Conservation (phyloP, 208 protist species). For the Leptomonas pyrrhocoris region DNA sequence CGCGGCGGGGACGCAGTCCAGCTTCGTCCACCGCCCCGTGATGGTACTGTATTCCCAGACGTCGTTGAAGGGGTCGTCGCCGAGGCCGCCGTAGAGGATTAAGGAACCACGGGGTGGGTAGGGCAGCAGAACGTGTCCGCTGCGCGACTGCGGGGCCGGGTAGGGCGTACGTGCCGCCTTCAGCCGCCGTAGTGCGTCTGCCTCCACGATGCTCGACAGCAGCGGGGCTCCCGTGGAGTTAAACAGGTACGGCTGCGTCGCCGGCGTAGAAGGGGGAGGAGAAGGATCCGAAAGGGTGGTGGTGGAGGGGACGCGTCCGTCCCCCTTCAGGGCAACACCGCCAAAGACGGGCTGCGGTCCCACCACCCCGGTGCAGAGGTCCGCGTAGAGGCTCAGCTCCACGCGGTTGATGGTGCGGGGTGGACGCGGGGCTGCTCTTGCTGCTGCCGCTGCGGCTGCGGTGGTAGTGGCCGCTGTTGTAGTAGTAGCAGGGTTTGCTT, state of each 20-base stretch:
- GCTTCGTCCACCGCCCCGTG: conserved; percentile 44
- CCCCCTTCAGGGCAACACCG: conserved; percentile 9
- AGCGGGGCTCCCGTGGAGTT: conserved; percentile 14
- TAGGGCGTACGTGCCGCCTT: conserved; percentile 25
- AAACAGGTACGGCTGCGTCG: conserved; percentile 7
- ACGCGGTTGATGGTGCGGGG: conserved; percentile 14
- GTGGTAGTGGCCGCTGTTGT: too few relatives aligned
- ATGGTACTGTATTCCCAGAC: conserved; percentile 57
- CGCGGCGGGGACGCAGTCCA: conserved; percentile 24
- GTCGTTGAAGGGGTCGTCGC: conserved; percentile 52
- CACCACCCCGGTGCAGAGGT: conserved; percentile 15
- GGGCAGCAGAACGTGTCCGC: conserved; percentile 57
- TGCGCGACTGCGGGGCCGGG: conserved; percentile 44
- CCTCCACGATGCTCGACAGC: conserved; percentile 15
- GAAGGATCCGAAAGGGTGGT: neutral
- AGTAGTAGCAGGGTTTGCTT: too few relatives aligned
- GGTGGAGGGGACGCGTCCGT: neutral
- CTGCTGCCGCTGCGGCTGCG: neutral
- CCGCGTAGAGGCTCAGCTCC: conserved; percentile 23
- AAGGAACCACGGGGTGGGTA: conserved; percentile 39
- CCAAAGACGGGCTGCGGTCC: conserved; percentile 41
- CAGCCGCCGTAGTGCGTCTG: conserved; percentile 18
- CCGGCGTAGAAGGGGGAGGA: too few relatives aligned
- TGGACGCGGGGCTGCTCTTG: conserved; percentile 1
- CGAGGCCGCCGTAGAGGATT: conserved; percentile 60